Evolutionary conservation across 345 rosid species (phyloP), one percentile per base, ranked within the genome.

Genomic region (Citrus mangshanensis): DNA sequence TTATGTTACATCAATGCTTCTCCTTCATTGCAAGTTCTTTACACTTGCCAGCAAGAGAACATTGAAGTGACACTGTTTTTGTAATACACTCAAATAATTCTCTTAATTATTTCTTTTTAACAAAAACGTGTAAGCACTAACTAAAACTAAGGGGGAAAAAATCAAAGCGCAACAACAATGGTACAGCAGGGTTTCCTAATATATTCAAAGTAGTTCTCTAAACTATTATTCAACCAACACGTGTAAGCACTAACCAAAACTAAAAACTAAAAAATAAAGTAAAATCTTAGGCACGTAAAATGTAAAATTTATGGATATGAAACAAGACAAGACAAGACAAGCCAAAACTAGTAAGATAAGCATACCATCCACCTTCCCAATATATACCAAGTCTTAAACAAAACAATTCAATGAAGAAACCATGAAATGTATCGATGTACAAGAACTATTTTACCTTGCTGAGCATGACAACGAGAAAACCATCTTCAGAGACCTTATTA

Each of bases 391-490:
- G 46, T 71, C 60, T 71, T 32, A 8, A 19, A 9, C 62, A 28
- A 67, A 74, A 18, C 28, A 42, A 62, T 25, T 38, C 38, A 74
- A 18, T 22, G 63, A 62, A 27, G 38, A 40, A 35, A 61, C 27
- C 19, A 62, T 28, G 38, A 42, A 72, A 40, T 32, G 40, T 16
- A 25, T 2, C 46, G 55, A 71, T 71, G 74, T 19, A 54, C 25
- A 27, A 7, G 24, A 10, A 25, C 14, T n/a, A 25, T 25, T 38
- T 37, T 80, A 93, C 98, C 98, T 96, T 97, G 89, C 98, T 97
- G 70, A 97, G 99, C 99, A 97, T 97, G 75, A 97, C 99, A 62
- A 97, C 99, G 34, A 97, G 93, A 82, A 97, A 97, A 27, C 98
- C 99, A 83, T 94, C 97, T 76, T 97, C 99, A 1, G 92, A 75